These are phyloP conservation scores for Theobroma cacao DNA, from an alignment of 345 rosid genomes.

Conservation along the genomic window DNA sequence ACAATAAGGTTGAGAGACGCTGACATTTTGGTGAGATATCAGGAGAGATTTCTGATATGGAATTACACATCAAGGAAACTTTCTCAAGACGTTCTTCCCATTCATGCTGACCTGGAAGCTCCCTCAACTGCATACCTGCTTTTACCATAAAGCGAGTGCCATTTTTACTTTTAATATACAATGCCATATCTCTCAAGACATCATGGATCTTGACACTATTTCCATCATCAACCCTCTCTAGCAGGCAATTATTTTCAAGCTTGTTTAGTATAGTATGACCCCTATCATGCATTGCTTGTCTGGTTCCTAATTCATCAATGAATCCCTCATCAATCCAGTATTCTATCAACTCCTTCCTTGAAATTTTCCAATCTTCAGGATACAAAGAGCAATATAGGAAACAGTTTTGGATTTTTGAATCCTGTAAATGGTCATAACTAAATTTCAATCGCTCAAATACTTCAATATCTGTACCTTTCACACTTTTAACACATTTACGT, in stretches of 20 bases:
- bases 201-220: constrained; percentile 19
- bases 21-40: background rate
- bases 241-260: constrained; percentile 9
- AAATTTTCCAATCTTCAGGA: background rate
- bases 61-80: background rate
- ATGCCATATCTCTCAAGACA: constrained; percentile 9
- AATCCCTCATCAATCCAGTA: constrained; percentile 18
- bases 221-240: background rate
- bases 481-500: background rate
- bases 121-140: too few relatives aligned
- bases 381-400: constrained; percentile 22
- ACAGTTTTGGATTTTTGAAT: constrained; percentile 9
- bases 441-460: background rate
- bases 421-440: constrained; percentile 14
- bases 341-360: constrained; percentile 3
- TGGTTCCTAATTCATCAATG: background rate
- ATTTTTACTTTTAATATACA: too few relatives aligned
- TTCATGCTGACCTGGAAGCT: background rate
- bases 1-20: constrained; percentile 8
- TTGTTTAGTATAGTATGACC: constrained; percentile 18
- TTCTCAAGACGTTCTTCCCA: background rate
- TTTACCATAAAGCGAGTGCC: too few relatives aligned
- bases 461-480: background rate
- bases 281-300: background rate
- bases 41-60: background rate